Conservation (phyloP, 441 rosid species). For the Lagerstroemia fauriei region DNA sequence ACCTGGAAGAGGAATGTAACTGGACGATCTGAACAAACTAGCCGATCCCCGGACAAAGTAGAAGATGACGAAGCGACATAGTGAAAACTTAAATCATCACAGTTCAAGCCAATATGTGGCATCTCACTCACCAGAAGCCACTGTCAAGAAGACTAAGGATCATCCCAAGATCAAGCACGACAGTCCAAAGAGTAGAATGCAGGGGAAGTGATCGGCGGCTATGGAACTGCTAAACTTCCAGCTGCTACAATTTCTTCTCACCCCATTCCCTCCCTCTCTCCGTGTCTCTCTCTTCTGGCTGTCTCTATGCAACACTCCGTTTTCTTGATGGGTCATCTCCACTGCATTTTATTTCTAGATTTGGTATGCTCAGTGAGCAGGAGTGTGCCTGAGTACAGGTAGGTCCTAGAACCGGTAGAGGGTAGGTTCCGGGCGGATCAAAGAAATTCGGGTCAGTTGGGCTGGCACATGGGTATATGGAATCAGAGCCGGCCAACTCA, state of each 20-base stretch:
- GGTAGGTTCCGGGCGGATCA: too few species aligned
- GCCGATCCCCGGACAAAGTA: neutral
- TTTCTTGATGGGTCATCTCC: conserved; percentile 24
- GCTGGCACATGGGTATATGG: too few species aligned
- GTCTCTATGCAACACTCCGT: neutral
- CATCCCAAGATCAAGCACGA: neutral
- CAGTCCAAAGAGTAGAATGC: neutral
- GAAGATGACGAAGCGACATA: neutral
- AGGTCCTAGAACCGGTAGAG: too few species aligned
- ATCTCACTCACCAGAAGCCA: neutral
- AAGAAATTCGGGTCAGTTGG: too few species aligned
- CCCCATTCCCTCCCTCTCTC: conserved; percentile 51
- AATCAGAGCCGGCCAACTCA: too few species aligned
- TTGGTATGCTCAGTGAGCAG: conserved; percentile 26
- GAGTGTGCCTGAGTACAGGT: too few species aligned
- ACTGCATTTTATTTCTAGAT: conserved; percentile 45
- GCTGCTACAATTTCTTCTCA: conserved; percentile 34
- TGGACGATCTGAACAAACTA: neutral
- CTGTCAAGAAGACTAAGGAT: neutral
- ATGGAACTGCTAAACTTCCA: neutral
- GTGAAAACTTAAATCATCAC: neutral
- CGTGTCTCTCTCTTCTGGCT: neutral
- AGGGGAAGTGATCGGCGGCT: neutral
- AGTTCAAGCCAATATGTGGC: neutral
- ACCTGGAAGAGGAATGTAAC: neutral